A percentile compares a stretch with the other conserved stretches of the same genome.
phyloP scores from a whole-genome alignment of 768 basidiomycete genomes.

The Suillus bovinus region DNA sequence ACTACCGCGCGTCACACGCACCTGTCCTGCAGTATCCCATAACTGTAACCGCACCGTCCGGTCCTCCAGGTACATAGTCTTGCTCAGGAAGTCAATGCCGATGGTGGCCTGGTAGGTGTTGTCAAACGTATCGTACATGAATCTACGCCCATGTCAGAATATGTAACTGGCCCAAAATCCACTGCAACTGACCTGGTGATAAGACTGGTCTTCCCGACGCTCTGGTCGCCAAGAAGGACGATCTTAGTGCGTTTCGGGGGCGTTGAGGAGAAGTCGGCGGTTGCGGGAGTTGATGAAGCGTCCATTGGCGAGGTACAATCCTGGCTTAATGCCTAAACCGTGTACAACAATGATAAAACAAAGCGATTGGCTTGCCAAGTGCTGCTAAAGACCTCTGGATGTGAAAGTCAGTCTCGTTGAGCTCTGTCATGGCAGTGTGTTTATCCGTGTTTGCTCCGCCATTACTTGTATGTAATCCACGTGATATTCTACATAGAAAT shows the following conservation, averaged over 20 bases:
- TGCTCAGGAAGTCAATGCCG: slow-evolving; percentile 98
- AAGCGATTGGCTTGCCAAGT: not conserved
- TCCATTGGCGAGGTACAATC: slow-evolving; percentile 38
- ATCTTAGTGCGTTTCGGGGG: slow-evolving; percentile 96
- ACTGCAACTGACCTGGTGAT: slow-evolving; percentile 77
- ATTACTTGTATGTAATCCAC: slow-evolving; percentile 3
- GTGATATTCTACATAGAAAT: not conserved
- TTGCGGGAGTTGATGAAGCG: slow-evolving; percentile 61
- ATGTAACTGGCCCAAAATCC: not conserved
- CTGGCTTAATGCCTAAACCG: not conserved
- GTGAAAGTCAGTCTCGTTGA: not conserved
- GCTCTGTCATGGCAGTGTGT: slow-evolving; percentile 14
- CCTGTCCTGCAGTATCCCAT: slow-evolving; percentile 99
- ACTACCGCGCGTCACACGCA: slow-evolving; percentile 29
- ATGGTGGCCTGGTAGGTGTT: slow-evolving; percentile 98
- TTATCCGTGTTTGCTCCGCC: slow-evolving; percentile 27
- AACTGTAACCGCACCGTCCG: slow-evolving; percentile 95
- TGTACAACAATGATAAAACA: slow-evolving; percentile 1
- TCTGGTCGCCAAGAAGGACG: slow-evolving; percentile 94
- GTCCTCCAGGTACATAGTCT: slow-evolving; percentile 99
- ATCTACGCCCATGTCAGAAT: slow-evolving; percentile 44
- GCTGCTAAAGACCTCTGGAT: slow-evolving; percentile 7
- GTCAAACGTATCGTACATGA: slow-evolving; percentile 99
- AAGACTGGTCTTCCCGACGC: slow-evolving; percentile 97
- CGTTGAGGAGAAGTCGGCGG: slow-evolving; percentile 83